Percentiles rank a stretch among this genome's conserved stretches.
phyloP scores from a whole-genome alignment of 2,329 filamentous ascomycete species.

The Stylonectria norvegica region DNA sequence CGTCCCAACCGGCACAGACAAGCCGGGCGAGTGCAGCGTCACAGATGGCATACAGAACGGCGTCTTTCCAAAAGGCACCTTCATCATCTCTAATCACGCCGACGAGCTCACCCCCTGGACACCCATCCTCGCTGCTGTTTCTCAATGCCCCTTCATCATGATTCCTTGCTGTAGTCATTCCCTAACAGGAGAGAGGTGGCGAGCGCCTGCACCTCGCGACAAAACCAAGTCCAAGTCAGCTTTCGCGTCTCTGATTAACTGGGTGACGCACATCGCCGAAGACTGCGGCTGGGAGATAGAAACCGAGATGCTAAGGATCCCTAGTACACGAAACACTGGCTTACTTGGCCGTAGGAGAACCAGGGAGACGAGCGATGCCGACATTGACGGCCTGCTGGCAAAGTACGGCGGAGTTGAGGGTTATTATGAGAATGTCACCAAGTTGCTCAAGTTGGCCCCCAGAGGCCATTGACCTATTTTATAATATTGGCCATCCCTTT shows the following conservation, averaged over 20 bases:
- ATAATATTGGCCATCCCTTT: too few species aligned
- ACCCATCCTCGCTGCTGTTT: conserved; percentile 76
- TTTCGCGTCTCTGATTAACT: conserved; percentile 79
- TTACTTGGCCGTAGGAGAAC: conserved; percentile 63
- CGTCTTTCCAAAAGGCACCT: conserved; percentile 68
- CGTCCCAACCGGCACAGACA: conserved; percentile 23
- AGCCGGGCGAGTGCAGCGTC: conserved; percentile 9
- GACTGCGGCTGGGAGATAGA: conserved; percentile 75
- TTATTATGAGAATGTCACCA: conserved; percentile 57
- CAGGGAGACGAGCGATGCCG: conserved; percentile 28
- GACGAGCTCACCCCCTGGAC: conserved; percentile 97
- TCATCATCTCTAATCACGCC: conserved; percentile 95
- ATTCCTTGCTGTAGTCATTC: conserved; percentile 95
- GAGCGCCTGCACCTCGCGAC: conserved; percentile 58
- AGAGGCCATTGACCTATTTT: conserved; percentile 22
- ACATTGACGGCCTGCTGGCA: conserved; percentile 43
- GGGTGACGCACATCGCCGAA: conserved; percentile 65
- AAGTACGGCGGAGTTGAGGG: conserved; percentile 55
- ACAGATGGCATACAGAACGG: conserved; percentile 51
- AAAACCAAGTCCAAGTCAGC: conserved; percentile 58
- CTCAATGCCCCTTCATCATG: conserved; percentile 77
- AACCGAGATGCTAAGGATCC: conserved; percentile 83
- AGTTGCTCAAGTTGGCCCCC: conserved; percentile 51
- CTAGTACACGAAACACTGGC: conserved; percentile 83
- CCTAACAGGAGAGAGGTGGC: conserved; percentile 70